phyloP scores from a whole-genome alignment of 805 yeast species.

The Cyberlindnera mrakii region DNA sequence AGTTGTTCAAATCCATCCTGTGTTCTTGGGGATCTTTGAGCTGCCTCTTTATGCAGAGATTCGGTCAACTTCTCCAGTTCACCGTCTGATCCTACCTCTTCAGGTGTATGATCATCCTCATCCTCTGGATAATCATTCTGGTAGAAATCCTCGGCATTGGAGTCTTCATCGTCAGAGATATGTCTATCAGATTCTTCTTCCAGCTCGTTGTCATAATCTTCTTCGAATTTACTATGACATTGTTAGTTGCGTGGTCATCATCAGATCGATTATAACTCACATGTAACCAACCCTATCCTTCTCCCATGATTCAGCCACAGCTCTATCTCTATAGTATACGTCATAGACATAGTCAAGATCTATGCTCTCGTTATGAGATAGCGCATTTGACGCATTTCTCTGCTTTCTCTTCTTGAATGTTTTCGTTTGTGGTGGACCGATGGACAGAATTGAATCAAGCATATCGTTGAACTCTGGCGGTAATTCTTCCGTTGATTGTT shows the following conservation, averaged over 20 bases:
- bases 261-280: conserved; percentile 4
- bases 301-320: conserved; percentile 46
- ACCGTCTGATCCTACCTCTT: conserved; percentile 14
- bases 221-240: conserved; percentile 30
- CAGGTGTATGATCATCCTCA: conserved; percentile 53
- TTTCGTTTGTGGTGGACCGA: conserved; percentile 23
- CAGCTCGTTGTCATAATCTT: conserved; percentile 30
- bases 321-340: conserved; percentile 66
- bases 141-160: conserved; percentile 88
- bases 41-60: conserved; percentile 10
- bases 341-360: conserved; percentile 84
- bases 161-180: conserved; percentile 70
- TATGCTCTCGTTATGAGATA: conserved; percentile 1
- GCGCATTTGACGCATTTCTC: conserved; percentile 5
- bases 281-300: conserved; percentile 31
- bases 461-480: conserved; percentile 69
- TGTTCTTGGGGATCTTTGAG: conserved; percentile 4
- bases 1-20: conserved; percentile 28
- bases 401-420: conserved; percentile 22
- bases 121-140: conserved; percentile 94
- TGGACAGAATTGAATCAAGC: conserved; percentile 53
- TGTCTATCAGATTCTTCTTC: conserved; percentile 31
- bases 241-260: background rate
- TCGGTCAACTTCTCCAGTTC: conserved; percentile 14
- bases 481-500: conserved; percentile 27